Base-by-base conservation (phyloP, 2,329 filamentous ascomycete species). In the Acrocalymma vagum region DNA sequence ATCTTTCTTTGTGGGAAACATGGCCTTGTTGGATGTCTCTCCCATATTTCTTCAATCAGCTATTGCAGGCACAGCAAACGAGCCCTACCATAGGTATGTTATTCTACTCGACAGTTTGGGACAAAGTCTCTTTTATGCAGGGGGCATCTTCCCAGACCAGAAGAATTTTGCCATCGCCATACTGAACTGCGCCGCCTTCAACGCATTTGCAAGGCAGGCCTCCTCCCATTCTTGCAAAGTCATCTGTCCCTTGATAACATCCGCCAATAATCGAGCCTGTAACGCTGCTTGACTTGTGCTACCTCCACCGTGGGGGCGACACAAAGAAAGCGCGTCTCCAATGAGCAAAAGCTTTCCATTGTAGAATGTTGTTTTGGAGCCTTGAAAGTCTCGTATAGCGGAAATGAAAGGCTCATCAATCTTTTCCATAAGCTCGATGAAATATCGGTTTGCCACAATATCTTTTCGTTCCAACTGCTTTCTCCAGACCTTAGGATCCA, bases 321-420 rank as follows among this genome's bases (percentile, higher is more conserved):
- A 34, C 3, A 44, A 18, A 8, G 35, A 9, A 6, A 39, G 30
- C 1, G 35, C 41, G 13, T 44, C 41, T 6, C 29, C 41, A 7
- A 34, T 25, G 6, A 44, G 20, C 14, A 38, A 9, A 7, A 44
- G 5, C 21, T 34, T 44, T 8, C 34, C 34, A 21, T 38, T 26
- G 4, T 9, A 11, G 5, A 34, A 24, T 10, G 38, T 26, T 2
- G 34, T 21, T 16, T 30, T 30, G 44, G 9, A 13, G 14, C 29
- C 37, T 9, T 17, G 1, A 24, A 63, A 61, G 37, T 75, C 73
- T 16, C 59, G 69, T 26, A 76, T 66, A 24, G 67, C 71, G n/a
- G 72, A 72, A 3, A 76, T 62, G 45, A 75, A 75, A 0, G 71
- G 70, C 15, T 61, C 50, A 13, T 50, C 33, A 1, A 66, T 71